phyloP scores from a whole-genome alignment of 106 monocot genomes.

The Dendrobium nobile region DNA sequence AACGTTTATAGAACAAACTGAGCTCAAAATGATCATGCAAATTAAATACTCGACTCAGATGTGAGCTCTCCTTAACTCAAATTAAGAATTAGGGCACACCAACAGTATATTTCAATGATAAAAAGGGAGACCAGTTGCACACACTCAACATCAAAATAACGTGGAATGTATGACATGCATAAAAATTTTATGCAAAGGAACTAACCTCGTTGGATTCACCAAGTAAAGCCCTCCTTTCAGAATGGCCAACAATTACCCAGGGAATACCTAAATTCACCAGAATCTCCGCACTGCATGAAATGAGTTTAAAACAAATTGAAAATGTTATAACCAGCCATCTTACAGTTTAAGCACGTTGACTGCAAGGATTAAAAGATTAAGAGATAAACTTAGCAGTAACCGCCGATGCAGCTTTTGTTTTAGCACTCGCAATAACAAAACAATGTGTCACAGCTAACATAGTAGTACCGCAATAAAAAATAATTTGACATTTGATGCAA shows the following conservation, averaged over 20 bases:
- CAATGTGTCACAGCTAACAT: background rate
- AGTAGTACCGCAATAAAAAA: background rate
- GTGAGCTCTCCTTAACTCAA: background rate
- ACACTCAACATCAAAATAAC: background rate
- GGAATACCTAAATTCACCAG: conserved; percentile 63
- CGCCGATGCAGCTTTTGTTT: background rate
- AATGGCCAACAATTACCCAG: conserved; percentile 97
- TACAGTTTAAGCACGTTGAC: background rate
- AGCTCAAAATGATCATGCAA: background rate
- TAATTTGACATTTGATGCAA: background rate
- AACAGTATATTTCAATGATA: background rate
- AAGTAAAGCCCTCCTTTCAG: conserved; percentile 72
- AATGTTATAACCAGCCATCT: conserved; percentile 1
- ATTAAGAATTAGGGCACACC: background rate
- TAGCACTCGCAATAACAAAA: background rate
- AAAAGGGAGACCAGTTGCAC: background rate
- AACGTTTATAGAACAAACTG: background rate
- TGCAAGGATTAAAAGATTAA: background rate
- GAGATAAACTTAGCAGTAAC: background rate
- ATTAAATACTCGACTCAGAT: background rate
- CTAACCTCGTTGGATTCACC: conserved; percentile 78
- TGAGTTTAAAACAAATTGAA: background rate
- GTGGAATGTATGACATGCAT: background rate
- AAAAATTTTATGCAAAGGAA: background rate
- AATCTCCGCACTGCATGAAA: conserved; percentile 79